These are phyloP conservation scores for Pleurotus salmoneostramineus DNA, from an alignment of 768 basidiomycete species.

Conservation along the genomic window DNA sequence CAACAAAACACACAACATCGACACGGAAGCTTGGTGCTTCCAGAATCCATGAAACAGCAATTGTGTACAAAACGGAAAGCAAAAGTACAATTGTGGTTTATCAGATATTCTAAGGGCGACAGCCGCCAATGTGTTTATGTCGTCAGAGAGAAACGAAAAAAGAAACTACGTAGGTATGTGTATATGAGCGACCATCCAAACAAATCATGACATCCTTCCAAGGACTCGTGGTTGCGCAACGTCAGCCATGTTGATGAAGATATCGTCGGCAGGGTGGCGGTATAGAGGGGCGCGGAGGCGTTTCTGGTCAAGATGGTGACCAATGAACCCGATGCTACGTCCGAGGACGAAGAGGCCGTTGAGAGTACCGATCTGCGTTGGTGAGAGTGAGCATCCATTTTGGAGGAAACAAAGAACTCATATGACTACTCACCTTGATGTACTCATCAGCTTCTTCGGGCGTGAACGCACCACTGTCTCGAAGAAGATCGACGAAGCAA, in stretches of 20 bases:
- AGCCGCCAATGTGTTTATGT: too few species aligned
- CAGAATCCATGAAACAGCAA: too few species aligned
- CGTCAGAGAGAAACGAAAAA: background rate
- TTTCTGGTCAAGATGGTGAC: conserved; percentile 96
- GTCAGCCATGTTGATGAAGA: conserved; percentile 93
- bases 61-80: too few species aligned
- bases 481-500: conserved; percentile 93
- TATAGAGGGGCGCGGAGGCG: conserved; percentile 89
- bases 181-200: background rate
- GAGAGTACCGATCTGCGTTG: conserved; percentile 71
- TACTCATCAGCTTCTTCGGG: conserved; percentile 96
- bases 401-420: background rate
- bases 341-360: conserved; percentile 98
- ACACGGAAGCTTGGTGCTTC: too few species aligned
- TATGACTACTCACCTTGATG: conserved; percentile 57
- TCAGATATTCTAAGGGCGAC: too few species aligned
- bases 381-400: background rate
- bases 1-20: too few species aligned
- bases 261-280: conserved; percentile 93
- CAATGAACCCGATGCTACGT: conserved; percentile 96
- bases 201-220: conserved; percentile 38
- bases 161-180: background rate
- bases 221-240: conserved; percentile 79
- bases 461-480: conserved; percentile 91
- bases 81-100: too few species aligned